Conservation (phyloP, 1,284 basidiomycete genomes). For the Ustilago xerochloae region DNA sequence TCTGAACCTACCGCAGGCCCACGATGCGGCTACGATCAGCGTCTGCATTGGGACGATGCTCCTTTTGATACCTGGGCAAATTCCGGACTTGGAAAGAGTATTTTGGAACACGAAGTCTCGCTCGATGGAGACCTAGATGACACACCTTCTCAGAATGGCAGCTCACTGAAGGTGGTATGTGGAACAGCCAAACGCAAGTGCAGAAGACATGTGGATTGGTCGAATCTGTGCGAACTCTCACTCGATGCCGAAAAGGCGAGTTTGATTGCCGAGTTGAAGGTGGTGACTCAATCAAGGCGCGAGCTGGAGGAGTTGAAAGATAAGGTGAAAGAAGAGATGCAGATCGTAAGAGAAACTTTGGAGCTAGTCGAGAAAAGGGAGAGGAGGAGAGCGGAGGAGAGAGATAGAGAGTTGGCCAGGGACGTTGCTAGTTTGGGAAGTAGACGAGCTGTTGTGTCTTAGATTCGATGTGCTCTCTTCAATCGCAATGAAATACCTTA, state of each 20-base stretch:
- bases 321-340: conserved; percentile 8
- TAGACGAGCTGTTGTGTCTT: conserved; percentile 2
- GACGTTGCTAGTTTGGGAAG: conserved; percentile 19
- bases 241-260: conserved; percentile 36
- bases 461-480: not conserved
- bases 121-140: conserved; percentile 38
- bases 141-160: not conserved
- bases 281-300: conserved; percentile 21
- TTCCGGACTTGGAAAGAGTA: conserved; percentile 6
- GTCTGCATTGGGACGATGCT: conserved; percentile 40
- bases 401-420: conserved; percentile 25
- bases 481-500: no score
- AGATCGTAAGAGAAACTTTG: not conserved
- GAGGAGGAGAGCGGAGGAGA: conserved; percentile 18
- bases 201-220: conserved; percentile 45
- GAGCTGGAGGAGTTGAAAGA: conserved; percentile 7
- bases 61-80: conserved; percentile 29
- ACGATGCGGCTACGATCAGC: conserved; percentile 48
- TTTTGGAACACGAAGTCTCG: conserved; percentile 16
- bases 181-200: conserved; percentile 40
- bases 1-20: conserved; percentile 16
- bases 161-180: conserved; percentile 14
- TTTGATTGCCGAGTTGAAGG: conserved; percentile 31
- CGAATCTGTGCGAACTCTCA: conserved; percentile 35
- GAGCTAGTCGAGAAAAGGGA: conserved; percentile 2